A percentile compares a stretch with the other conserved stretches of the same genome.
phyloP scores from a whole-genome alignment of 148 eudicot genomes.

The Persicaria maculosa region DNA sequence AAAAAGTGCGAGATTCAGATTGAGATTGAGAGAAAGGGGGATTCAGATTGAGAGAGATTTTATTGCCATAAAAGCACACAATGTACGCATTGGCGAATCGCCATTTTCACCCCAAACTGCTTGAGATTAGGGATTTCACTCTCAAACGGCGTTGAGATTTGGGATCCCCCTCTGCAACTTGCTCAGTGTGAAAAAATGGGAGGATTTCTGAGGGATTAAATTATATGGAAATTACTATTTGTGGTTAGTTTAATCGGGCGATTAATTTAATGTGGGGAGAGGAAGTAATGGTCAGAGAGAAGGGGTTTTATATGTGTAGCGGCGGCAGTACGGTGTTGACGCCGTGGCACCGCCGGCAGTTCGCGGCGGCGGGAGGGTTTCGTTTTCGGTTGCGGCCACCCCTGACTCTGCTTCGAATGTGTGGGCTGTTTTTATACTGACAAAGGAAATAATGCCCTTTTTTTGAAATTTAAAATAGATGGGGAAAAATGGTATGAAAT shows the following conservation, averaged over 20 bases:
- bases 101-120: conserved; percentile 3
- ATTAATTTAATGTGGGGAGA: background rate
- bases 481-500: too few species aligned
- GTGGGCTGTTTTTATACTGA: background rate
- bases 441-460: too few species aligned
- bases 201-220: background rate
- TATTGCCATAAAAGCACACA: conserved; percentile 6
- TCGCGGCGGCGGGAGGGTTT: background rate
- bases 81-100: background rate
- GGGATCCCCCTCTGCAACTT: conserved; percentile 4
- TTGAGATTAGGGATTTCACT: conserved; percentile 12
- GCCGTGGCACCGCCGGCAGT: background rate
- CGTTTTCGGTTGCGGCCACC: background rate
- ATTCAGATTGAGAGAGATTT: background rate
- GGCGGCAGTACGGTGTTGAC: conserved; percentile 4
- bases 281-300: conserved; percentile 3
- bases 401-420: background rate
- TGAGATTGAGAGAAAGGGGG: background rate
- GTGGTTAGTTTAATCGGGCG: background rate
- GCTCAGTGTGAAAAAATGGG: background rate
- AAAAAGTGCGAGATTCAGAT: background rate
- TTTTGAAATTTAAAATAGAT: too few species aligned
- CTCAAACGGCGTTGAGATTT: conserved; percentile 11
- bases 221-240: background rate
- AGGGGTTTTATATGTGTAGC: background rate